Evolutionary conservation across 2,329 filamentous ascomycete species (phyloP).

Genomic region (Fusarium ambrosium): DNA sequence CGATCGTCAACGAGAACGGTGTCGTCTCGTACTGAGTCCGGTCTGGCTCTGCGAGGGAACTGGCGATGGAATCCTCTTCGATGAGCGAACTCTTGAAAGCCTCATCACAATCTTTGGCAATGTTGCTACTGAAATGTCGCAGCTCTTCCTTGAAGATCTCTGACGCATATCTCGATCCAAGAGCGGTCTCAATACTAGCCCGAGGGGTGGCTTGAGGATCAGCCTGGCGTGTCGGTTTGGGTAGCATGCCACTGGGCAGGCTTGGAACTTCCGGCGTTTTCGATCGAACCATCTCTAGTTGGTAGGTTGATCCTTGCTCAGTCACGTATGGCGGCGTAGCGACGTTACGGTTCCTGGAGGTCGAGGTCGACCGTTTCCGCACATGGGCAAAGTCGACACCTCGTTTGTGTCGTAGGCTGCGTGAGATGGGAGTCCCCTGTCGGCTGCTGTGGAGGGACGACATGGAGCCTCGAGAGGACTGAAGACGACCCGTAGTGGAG

Average conservation of each 20-base stretch:
- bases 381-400: slow-evolving; percentile 68
- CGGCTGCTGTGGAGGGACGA: slow-evolving; percentile 64
- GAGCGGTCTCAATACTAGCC: slow-evolving; percentile 16
- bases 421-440: slow-evolving; percentile 58
- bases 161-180: slow-evolving; percentile 47
- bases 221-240: slow-evolving; percentile 39
- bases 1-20: slow-evolving; percentile 59
- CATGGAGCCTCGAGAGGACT: slow-evolving; percentile 59
- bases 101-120: slow-evolving; percentile 92
- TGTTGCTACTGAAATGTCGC: slow-evolving; percentile 84
- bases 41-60: slow-evolving; percentile 51
- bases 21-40: slow-evolving; percentile 53
- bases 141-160: slow-evolving; percentile 77
- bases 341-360: slow-evolving; percentile 39
- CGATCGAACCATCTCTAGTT: slow-evolving; percentile 42
- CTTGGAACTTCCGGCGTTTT: slow-evolving; percentile 49
- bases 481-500: slow-evolving; percentile 48
- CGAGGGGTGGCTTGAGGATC: slow-evolving; percentile 18
- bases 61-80: slow-evolving; percentile 54
- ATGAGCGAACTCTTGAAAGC: slow-evolving; percentile 82
- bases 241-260: slow-evolving; percentile 43
- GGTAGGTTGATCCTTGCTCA: slow-evolving; percentile 37
- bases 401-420: slow-evolving; percentile 63
- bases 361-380: slow-evolving; percentile 56
- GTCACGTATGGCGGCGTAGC: slow-evolving; percentile 35